Base-by-base conservation (phyloP, 2,329 filamentous ascomycete genomes). In the Fusarium abutilonis region DNA sequence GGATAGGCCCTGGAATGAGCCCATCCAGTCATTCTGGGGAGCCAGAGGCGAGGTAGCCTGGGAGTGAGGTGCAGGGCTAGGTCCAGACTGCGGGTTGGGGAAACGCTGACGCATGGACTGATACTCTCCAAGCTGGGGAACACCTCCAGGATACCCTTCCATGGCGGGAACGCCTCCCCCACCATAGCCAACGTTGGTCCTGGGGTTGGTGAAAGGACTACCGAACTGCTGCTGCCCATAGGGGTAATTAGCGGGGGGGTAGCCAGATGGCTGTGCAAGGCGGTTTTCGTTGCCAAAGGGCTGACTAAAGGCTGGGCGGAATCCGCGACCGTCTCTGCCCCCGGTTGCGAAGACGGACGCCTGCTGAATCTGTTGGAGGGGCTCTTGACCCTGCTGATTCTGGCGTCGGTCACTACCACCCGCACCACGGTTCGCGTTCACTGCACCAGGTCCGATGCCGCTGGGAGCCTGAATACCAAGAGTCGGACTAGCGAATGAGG, bases 401-500 rank as follows among this genome's bases (percentile, higher is more conserved):
- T 80, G 77, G 31, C 83, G 82, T 52, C 84, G 81, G 36, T 86
- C 80, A 36, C 69, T 71, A 14, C 64, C 63, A 6, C 68, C 65
- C 2, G 79, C 70, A 32, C 77, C 79, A 72, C 87, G 79, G 54
- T 79, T 80, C 9, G 83, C 80, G 42, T 83, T 83, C n/a, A 91
- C 83, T 21, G 87, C 86, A 21, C 87, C 88, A 9, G 86, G 86
- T 0, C 86, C 86, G 67, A 90, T 83, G 26, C 85, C 85, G 61
- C 86, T 88, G 2, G 89, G 87, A 3, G 88, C 86, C 73, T 89
- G 88, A 19, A 93, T 80, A 23, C 89, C 89, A 44, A 91, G 81
- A 4, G 87, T 87, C 15, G 91, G 90, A 62, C 88, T 93, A 21
- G 91, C 91, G 75, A 98, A 97, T 0, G 94, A 97, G 6, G 94